Percentiles rank a stretch among this genome's conserved stretches.
Evolutionary conservation across 2,329 filamentous ascomycete species (phyloP).

Genomic region (Xylaria sp.): DNA sequence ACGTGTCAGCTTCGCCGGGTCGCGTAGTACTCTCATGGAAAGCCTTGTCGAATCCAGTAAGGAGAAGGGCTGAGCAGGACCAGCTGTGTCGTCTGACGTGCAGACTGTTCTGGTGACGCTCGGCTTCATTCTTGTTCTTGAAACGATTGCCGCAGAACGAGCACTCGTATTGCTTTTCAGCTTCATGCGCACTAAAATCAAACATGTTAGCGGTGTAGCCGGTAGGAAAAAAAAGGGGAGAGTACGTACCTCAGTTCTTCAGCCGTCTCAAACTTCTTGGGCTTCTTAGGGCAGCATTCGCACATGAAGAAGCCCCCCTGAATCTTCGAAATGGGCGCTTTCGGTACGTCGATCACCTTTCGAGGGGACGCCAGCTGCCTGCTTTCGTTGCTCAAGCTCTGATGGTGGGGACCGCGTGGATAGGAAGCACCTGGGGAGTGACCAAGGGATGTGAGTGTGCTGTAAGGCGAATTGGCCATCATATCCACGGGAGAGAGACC

Average conservation of each 20-base stretch:
- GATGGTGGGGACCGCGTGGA: conserved; percentile 40
- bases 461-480: conserved; percentile 46
- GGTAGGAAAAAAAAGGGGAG: background rate
- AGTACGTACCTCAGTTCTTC: conserved; percentile 72
- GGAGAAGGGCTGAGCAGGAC: conserved; percentile 79
- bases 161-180: conserved; percentile 95
- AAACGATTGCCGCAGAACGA: conserved; percentile 90
- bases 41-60: conserved; percentile 65
- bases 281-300: conserved; percentile 95
- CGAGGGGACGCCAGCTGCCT: conserved; percentile 44
- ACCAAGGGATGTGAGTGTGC: conserved; percentile 43
- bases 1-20: conserved; percentile 68
- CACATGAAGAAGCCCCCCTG: conserved; percentile 60
- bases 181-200: conserved; percentile 67
- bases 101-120: conserved; percentile 91
- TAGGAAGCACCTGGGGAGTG: conserved; percentile 46
- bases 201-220: conserved; percentile 20
- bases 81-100: conserved; percentile 90
- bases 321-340: conserved; percentile 43
- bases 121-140: conserved; percentile 98
- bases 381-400: conserved; percentile 41
- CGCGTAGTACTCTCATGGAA: conserved; percentile 75
- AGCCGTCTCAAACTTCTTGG: conserved; percentile 84
- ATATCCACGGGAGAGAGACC: conserved; percentile 35
- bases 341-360: conserved; percentile 47